These are phyloP conservation scores for Xanthoceras sorbifolium DNA, from an alignment of 345 rosid species.

Conservation along the genomic window DNA sequence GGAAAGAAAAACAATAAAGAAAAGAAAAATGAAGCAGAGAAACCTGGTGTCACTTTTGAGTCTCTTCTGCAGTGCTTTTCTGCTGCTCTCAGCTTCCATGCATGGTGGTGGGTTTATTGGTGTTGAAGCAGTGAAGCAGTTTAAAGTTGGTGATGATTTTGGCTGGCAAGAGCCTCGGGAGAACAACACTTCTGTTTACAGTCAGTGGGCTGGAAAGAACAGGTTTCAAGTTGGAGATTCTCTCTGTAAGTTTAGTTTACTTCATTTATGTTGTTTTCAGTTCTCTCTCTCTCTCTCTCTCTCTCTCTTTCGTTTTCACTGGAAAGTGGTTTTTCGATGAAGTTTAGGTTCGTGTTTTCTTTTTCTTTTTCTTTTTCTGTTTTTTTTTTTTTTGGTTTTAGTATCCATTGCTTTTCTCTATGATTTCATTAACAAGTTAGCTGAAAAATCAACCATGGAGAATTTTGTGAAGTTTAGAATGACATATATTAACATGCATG, in stretches of 20 bases:
- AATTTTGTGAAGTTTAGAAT: not conserved
- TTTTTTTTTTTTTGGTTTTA: no score
- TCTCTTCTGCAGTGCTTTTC: not conserved
- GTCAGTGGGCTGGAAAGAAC: constrained; percentile 61
- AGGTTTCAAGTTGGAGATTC: constrained; percentile 72
- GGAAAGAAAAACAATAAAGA: not conserved
- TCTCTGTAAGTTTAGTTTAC: constrained; percentile 44
- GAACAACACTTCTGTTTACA: constrained; percentile 46
- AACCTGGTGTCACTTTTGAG: constrained; percentile 22
- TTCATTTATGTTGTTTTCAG: not conserved
- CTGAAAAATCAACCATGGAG: no score
- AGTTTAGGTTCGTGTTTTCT: no score
- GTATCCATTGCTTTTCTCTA: no score
- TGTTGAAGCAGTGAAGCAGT: constrained; percentile 40
- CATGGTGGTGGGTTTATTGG: no score
- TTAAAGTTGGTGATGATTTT: constrained; percentile 61
- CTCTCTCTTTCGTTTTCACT: not conserved
- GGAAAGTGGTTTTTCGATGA: no score
- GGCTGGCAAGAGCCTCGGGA: constrained; percentile 66
- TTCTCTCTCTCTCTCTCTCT: not conserved
- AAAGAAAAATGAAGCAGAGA: not conserved
- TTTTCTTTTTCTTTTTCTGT: no score
- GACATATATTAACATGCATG: no score
- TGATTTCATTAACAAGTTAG: no score
- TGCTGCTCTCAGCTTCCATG: constrained; percentile 24